Conservation (phyloP, 164 flowering plant genomes). For the Aristolochia californica region DNA sequence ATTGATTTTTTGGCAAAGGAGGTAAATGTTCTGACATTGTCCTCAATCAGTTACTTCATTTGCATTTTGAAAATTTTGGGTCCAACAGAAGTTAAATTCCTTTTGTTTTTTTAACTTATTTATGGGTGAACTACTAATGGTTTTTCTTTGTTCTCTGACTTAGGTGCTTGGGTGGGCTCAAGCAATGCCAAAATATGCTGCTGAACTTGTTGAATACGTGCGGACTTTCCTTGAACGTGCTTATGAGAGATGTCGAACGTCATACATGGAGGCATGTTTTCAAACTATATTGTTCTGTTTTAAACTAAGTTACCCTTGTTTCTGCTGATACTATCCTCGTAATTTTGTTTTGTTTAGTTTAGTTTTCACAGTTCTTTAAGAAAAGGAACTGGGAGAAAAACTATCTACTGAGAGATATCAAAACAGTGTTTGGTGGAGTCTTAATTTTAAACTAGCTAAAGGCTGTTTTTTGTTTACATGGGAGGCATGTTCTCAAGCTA, state of each 20-base stretch:
- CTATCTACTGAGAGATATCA: too few relatives aligned
- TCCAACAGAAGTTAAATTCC: not conserved
- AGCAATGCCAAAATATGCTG: slow-evolving; percentile 96
- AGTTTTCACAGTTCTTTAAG: not conserved
- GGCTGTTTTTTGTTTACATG: too few relatives aligned
- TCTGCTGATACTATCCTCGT: not conserved
- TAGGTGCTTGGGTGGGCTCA: slow-evolving; percentile 99
- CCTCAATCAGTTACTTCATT: too few relatives aligned
- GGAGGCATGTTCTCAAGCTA: too few relatives aligned
- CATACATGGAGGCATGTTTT: slow-evolving; percentile 86
- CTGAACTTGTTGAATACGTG: slow-evolving; percentile 84
- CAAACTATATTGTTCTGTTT: slow-evolving; percentile 7
- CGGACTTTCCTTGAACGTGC: slow-evolving; percentile 92
- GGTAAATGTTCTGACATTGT: slow-evolving; percentile 24
- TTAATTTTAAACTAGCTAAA: too few relatives aligned
- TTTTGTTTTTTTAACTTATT: not conserved
- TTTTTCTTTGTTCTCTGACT: not conserved
- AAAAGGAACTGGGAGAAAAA: too few relatives aligned
- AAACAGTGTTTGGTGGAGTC: too few relatives aligned
- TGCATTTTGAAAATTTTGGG: too few relatives aligned
- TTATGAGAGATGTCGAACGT: slow-evolving; percentile 95
- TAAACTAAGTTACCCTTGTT: not conserved
- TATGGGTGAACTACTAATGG: not conserved
- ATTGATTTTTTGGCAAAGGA: slow-evolving; percentile 87
- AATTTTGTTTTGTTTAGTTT: not conserved